Evolutionary conservation across 306 rosid species (phyloP).

Genomic region (Arachis stenosperma): DNA sequence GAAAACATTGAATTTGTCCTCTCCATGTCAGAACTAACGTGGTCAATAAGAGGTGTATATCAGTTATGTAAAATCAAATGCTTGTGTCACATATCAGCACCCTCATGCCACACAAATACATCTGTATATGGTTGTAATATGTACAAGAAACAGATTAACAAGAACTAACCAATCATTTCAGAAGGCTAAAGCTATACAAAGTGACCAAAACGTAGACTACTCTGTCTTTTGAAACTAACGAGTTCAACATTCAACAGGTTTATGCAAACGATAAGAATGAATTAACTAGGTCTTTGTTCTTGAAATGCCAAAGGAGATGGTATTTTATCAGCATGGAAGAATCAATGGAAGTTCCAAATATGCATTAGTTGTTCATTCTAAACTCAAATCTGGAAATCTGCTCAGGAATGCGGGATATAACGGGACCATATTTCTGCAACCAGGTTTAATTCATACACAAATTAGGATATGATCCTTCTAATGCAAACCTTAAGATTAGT

Average conservation of each 20-base stretch:
- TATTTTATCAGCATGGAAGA: constrained; percentile 3
- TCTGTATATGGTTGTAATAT: too few species aligned
- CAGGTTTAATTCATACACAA: constrained; percentile 28
- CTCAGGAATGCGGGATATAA: constrained; percentile 95
- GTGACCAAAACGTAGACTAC: background rate
- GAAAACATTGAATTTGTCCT: too few species aligned
- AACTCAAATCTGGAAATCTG: constrained; percentile 98
- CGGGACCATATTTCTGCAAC: constrained; percentile 94
- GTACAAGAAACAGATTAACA: background rate
- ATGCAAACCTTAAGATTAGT: background rate
- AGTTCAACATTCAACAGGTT: constrained; percentile 21
- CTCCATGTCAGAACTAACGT: too few species aligned
- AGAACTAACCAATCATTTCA: background rate
- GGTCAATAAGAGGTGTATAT: too few species aligned
- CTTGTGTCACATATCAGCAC: too few species aligned
- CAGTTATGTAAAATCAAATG: too few species aligned
- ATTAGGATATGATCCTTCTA: too few species aligned
- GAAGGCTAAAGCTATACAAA: background rate
- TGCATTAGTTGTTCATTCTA: constrained; percentile 66
- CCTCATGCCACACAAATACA: too few species aligned
- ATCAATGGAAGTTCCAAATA: constrained; percentile 2
- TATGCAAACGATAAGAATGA: constrained; percentile 27
- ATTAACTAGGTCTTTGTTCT: constrained; percentile 31
- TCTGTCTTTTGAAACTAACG: constrained; percentile 11
- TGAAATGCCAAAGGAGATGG: constrained; percentile 26